phyloP scores from a whole-genome alignment of 2,329 filamentous ascomycete species.

The Nothophaeocryptopus gaeumannii region DNA sequence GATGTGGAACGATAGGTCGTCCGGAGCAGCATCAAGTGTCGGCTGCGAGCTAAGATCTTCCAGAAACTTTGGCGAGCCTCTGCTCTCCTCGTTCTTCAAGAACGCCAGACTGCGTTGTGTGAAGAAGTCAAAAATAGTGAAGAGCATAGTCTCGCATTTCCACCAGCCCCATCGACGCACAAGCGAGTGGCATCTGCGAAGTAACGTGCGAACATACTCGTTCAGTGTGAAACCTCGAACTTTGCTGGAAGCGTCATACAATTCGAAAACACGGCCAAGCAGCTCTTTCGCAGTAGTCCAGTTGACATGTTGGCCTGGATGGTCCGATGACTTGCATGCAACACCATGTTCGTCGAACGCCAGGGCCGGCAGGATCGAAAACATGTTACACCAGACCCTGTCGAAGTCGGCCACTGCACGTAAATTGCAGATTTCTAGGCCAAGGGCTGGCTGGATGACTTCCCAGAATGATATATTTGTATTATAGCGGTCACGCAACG shows the following conservation, averaged over 20 bases:
- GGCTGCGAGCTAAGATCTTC: conserved; percentile 47
- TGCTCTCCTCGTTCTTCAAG: conserved; percentile 51
- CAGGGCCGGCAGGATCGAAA: conserved; percentile 52
- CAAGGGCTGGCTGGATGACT: conserved; percentile 39
- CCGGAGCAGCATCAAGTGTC: conserved; percentile 43
- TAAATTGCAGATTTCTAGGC: conserved; percentile 20
- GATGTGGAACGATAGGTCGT: conserved; percentile 58
- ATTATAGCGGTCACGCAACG: conserved; percentile 34
- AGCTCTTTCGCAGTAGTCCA: conserved; percentile 51
- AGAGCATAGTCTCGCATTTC: conserved; percentile 54
- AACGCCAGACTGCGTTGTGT: conserved; percentile 52
- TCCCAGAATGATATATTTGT: conserved; percentile 43
- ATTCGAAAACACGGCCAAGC: conserved; percentile 46
- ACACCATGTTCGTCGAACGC: conserved; percentile 51
- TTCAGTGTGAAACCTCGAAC: conserved; percentile 49
- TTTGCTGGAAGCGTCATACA: conserved; percentile 45
- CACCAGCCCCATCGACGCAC: conserved; percentile 58
- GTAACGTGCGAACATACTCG: conserved; percentile 51
- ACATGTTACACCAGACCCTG: conserved; percentile 44
- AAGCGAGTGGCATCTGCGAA: conserved; percentile 54
- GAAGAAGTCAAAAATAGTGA: conserved; percentile 59
- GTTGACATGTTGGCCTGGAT: conserved; percentile 40
- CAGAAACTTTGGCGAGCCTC: conserved; percentile 54
- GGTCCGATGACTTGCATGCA: conserved; percentile 34
- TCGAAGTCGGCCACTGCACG: conserved; percentile 35